Conservation (phyloP, 2,329 filamentous ascomycete genomes). For the Cladosporium cucumerinum region DNA sequence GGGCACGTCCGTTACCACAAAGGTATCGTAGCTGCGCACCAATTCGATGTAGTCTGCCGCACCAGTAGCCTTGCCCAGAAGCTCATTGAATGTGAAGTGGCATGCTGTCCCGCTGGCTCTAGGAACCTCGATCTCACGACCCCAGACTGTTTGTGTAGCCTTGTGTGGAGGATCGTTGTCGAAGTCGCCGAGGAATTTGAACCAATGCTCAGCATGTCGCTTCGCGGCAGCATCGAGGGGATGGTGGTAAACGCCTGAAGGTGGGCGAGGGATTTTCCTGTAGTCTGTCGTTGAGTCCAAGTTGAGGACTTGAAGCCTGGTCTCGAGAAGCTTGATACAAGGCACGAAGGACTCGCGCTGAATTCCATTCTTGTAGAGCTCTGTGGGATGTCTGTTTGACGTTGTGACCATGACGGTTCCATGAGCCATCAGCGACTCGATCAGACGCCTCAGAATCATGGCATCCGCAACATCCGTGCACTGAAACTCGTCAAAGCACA, state of each 20-base stretch:
- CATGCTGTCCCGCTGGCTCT: constrained; percentile 82
- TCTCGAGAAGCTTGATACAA: constrained; percentile 88
- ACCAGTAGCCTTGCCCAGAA: constrained; percentile 83
- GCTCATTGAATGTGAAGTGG: constrained; percentile 87
- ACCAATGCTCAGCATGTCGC: constrained; percentile 90
- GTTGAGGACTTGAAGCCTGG: constrained; percentile 81
- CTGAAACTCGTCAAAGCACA: constrained; percentile 99
- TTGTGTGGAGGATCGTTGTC: constrained; percentile 70
- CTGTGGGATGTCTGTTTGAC: constrained; percentile 91
- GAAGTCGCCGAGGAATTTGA: constrained; percentile 85
- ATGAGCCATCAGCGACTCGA: constrained; percentile 90
- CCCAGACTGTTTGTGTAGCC: constrained; percentile 85
- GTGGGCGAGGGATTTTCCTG: constrained; percentile 89
- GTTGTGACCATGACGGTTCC: constrained; percentile 96
- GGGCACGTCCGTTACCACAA: constrained; percentile 86
- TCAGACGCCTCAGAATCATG: constrained; percentile 86
- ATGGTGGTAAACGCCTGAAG: constrained; percentile 90
- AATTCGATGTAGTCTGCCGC: constrained; percentile 95
- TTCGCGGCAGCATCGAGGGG: constrained; percentile 74
- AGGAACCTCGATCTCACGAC: constrained; percentile 82
- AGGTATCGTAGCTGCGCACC: constrained; percentile 83
- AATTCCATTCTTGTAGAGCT: constrained; percentile 97
- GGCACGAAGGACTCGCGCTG: constrained; percentile 94
- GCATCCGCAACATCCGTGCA: constrained; percentile 97
- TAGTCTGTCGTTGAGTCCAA: constrained; percentile 95